Conservation (phyloP, 2,329 filamentous ascomycete genomes). For the Scortechinia acanthostroma region DNA sequence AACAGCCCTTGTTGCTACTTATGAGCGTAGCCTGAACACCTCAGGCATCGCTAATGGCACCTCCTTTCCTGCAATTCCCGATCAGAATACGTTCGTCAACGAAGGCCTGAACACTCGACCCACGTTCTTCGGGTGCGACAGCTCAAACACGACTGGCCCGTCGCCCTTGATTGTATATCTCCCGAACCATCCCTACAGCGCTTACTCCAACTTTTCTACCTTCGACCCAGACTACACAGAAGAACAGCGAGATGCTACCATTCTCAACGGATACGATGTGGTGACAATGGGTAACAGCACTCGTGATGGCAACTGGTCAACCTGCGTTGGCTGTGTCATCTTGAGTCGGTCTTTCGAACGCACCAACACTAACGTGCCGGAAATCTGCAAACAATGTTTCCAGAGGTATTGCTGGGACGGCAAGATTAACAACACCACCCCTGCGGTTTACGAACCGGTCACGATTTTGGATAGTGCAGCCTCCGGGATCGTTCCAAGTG, state of each 20-base stretch:
- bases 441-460: conserved; percentile 4
- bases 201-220: conserved; percentile 72
- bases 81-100: conserved; percentile 72
- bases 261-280: conserved; percentile 78
- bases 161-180: conserved; percentile 77
- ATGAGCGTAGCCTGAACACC: conserved; percentile 51
- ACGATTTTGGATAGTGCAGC: no score
- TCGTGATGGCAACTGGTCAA: conserved; percentile 66
- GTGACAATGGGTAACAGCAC: conserved; percentile 80
- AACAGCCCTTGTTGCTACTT: conserved; percentile 67
- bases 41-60: conserved; percentile 57
- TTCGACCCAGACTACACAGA: conserved; percentile 56
- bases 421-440: conserved; percentile 34
- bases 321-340: conserved; percentile 83
- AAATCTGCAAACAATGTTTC: conserved; percentile 73
- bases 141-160: conserved; percentile 47
- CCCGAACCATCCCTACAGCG: conserved; percentile 76
- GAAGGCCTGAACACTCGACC: conserved; percentile 67
- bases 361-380: conserved; percentile 62
- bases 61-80: conserved; percentile 66
- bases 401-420: conserved; percentile 87
- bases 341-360: conserved; percentile 69
- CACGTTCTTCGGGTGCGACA: conserved; percentile 75
- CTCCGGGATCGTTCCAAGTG: neutral
- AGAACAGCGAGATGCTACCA: conserved; percentile 68